Evolutionary conservation across 169 alveolate genomes (phyloP), one percentile per base, ranked within the genome.

Genomic region (Eimeria sp.): DNA sequence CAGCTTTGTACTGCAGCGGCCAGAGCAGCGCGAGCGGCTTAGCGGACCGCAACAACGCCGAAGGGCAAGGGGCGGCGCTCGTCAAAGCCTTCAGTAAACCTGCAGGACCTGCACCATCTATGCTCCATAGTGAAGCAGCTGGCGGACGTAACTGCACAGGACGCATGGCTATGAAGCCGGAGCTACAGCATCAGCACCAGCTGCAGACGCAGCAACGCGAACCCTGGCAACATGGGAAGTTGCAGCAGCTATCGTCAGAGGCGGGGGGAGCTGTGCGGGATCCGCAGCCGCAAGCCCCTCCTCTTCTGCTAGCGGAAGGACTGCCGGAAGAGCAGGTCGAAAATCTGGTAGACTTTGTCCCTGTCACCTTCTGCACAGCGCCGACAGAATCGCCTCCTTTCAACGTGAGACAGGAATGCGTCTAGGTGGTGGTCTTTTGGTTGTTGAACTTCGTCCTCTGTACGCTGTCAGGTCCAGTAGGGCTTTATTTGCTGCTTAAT

Each of bases 341-440:
- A 64, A 64, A 66, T 27, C 27, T 87, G 94, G 68, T 76, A 20
- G 94, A 87, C 72, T 40, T 40, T 66, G 83, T 64, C 62, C 94
- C 94, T 14, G 68, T 64, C 40, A 64, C 94, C 33, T 87, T 87
- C 68, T 87, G 94, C 94, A 62, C 94, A 68, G 46, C 94, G 30
- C 30, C 80, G 49, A 49, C 72, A 46, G 94, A 49, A 33, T 8
- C 71, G 72, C 82, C 58, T 37, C 94, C 83, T 25, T 87, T 62
- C 64, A 87, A 54, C 76, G 94, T 64, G 66, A 87, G 94, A 64
- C 27, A 14, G 49, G 25, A 6, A 33, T 52, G 25, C 64, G 10
- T 62, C 14, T 60, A 54, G 71, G 6, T 27, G 13, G 13, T 16
- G 49, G 88, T n/a, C 27, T 78, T 46, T 49, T 6, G 6, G 72